These are phyloP conservation scores for Deuterostichococcus epilithicus DNA, from an alignment of 139 green algal species.

Conservation along the genomic window DNA sequence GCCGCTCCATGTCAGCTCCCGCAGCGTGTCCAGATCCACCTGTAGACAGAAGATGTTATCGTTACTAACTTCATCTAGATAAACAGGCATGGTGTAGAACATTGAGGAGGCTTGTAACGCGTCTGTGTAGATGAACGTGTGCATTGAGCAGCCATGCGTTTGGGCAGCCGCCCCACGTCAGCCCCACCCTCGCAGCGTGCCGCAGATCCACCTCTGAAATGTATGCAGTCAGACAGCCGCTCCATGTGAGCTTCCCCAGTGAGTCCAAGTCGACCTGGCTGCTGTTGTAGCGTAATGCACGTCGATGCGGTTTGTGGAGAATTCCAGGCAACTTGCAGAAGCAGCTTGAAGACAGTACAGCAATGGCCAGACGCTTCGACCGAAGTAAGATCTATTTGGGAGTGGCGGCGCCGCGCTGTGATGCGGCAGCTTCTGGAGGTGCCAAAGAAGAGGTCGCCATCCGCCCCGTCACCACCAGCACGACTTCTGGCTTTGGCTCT, in stretches of 20 bases:
- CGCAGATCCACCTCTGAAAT: background rate
- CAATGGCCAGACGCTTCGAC: background rate
- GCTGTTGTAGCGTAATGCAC: too few species aligned
- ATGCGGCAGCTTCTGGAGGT: background rate
- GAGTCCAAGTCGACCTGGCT: slow-evolving; percentile 80
- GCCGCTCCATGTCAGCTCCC: slow-evolving; percentile 87
- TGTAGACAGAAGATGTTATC: slow-evolving; percentile 17
- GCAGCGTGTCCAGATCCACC: slow-evolving; percentile 79
- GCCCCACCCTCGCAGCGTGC: too few species aligned
- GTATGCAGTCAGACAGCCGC: slow-evolving; percentile 66
- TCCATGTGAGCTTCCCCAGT: slow-evolving; percentile 87
- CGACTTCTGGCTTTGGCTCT: too few species aligned
- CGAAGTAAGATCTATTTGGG: slow-evolving; percentile 1
- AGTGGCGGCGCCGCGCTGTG: background rate
- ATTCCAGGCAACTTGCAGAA: too few species aligned
- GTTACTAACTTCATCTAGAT: background rate
- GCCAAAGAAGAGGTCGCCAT: background rate
- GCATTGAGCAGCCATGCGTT: too few species aligned
- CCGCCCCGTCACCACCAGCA: too few species aligned
- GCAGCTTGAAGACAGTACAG: too few species aligned
- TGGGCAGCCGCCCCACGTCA: too few species aligned
- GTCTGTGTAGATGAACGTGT: too few species aligned
- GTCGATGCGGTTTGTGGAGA: too few species aligned
- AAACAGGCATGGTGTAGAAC: background rate
- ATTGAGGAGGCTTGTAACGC: background rate